phyloP scores from a whole-genome alignment of 2,329 filamentous ascomycete species.

The Aureobasidium namibiae region DNA sequence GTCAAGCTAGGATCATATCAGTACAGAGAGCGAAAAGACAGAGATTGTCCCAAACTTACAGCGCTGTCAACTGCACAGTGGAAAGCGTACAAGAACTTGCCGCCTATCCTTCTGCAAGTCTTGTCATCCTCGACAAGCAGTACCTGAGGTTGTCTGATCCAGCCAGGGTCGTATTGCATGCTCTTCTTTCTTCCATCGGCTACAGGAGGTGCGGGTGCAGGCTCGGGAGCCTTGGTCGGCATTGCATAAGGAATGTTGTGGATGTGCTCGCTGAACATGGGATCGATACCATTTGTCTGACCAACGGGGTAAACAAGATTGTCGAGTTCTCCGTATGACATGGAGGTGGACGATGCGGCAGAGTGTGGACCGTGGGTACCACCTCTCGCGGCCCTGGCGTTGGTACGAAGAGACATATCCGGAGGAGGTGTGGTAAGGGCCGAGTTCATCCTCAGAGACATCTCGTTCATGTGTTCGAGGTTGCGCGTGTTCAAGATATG shows the following conservation, averaged over 20 bases:
- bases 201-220: constrained; percentile 30
- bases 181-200: constrained; percentile 53
- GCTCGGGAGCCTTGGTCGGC: constrained; percentile 55
- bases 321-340: constrained; percentile 53
- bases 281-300: constrained; percentile 84
- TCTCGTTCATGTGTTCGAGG: constrained; percentile 57
- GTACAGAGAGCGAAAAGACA: constrained; percentile 12
- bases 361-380: constrained; percentile 35
- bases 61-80: constrained; percentile 56
- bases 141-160: constrained; percentile 65
- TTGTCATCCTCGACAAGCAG: constrained; percentile 80
- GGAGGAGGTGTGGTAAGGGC: constrained; percentile 50
- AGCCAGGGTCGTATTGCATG: constrained; percentile 53
- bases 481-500: constrained; percentile 56
- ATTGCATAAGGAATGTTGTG: constrained; percentile 85
- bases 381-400: constrained; percentile 34
- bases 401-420: constrained; percentile 41
- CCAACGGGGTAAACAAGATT: constrained; percentile 84
- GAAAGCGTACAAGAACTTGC: constrained; percentile 59
- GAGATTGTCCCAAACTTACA: constrained; percentile 35
- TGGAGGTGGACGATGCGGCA: constrained; percentile 41
- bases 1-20: constrained; percentile 53
- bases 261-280: constrained; percentile 89
- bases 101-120: constrained; percentile 58
- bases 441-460: constrained; percentile 46